Evolutionary conservation across 2,329 filamentous ascomycete genomes (phyloP), one percentile per base, ranked within the genome.

Genomic region (Diplocarpon rosae): DNA sequence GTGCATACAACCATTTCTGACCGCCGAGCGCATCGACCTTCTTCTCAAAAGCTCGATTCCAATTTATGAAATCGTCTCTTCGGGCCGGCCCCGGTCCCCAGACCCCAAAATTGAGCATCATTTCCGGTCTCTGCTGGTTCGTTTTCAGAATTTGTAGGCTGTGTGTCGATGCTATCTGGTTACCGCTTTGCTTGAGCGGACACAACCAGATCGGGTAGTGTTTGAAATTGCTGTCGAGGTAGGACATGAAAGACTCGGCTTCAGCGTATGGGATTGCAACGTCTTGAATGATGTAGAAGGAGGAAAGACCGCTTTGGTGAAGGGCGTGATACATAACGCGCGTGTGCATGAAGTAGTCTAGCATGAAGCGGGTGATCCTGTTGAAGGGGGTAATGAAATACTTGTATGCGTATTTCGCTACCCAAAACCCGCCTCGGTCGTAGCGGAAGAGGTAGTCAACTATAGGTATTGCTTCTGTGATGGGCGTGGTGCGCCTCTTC

Each of bases 1-100:
- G 83, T 2, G 86, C 85, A 63, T 93, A 93, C 12, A 93, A 68
- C 80, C 85, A 92, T 66, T 93, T 93, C 66, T 82, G 76, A 2
- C 86, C 86, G 41, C 80, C 79, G 1, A 92, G 71, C 51, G 76
- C 70, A 36, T 69, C 68, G 6, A 88, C 75, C 59, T 82, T 81
- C 28, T 69, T 65, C 66, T 93, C 86, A 17, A 93, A 70, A 20
- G 69, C 69, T 15, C 82, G 74, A 63, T 93, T 93, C 57, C 76
- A 75, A 27, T 65, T 60, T 2, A 88, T 69, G 57, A 89, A 90
- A 11, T 69, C 69, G 1, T 64, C 61, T 1, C 48, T 36, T 39
- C 71, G 59, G 2, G 67, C 62, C 1, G 80, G 76, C 10, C 83
- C 85, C 62, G 80, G 84, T 9, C 85, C 85, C 85, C 86, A 94